Base-by-base conservation (phyloP, 768 basidiomycete genomes). In the Postia placenta region DNA sequence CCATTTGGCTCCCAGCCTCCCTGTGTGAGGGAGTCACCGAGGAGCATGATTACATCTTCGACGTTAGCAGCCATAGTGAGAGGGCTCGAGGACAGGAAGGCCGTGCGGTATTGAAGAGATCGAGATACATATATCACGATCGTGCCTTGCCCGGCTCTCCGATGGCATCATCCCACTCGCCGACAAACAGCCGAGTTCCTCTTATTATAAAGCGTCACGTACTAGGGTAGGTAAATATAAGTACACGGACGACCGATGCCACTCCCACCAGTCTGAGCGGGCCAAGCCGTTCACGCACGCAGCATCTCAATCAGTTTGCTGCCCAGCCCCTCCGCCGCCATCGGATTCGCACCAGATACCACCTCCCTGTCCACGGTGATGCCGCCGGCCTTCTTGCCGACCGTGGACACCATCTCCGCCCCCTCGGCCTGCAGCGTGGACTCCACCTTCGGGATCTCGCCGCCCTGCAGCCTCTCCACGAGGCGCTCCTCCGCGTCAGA, bases 1-100 rank as follows among this genome's bases (percentile, higher is more conserved):
- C 86, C 91, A 56, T 73, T 61, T 1, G 66, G 44, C 19, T 74
- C 73, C 79, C 81, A 89, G 24, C 69, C 74, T 24, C 72, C 73
- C 59, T 92, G 83, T 0, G 90, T 92, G 51, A 92, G 76, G 5
- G 87, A 90, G 60, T 92, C 89, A 2, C 90, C 89, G 47, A 92
- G 78, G 14, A 89, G 77, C 69, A 92, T 73, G 47, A 91, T 77
- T 1, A 67, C 70, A 62, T 89, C 85, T 49, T 85, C 78, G 3
- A 78, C 68, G 45, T 64, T 63, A 5, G 78, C 78, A 24, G 76
- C 72, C 83, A 87, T 87, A 4, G 11, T 19, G n/a, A n/a, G n/a
- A n/a, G 30, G 30, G 30, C 30, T 33, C 15, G 30, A 33, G 15
- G 30, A 7, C 7, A 33, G 30, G 9, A 15, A n/a, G n/a, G n/a